phyloP scores from a whole-genome alignment of 2,329 filamentous ascomycete species.

The Colletotrichum scovillei region DNA sequence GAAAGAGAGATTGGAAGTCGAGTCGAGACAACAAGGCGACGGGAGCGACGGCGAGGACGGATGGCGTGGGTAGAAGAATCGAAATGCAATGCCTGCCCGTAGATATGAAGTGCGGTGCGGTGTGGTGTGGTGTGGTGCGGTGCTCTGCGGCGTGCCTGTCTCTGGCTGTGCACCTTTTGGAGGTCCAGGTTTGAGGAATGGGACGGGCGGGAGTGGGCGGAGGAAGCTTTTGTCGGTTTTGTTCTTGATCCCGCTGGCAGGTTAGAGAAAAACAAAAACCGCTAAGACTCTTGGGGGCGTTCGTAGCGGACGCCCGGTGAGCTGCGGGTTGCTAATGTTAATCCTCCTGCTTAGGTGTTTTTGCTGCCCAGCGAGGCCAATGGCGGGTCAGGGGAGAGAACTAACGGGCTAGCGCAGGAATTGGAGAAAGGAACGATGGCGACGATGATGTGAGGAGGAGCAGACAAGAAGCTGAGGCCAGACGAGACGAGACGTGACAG shows the following conservation, averaged over 20 bases:
- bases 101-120: too few relatives aligned
- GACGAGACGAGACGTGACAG: slow-evolving; percentile 14
- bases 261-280: slow-evolving; percentile 16
- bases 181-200: slow-evolving; percentile 5
- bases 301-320: slow-evolving; percentile 31
- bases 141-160: too few relatives aligned
- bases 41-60: background rate
- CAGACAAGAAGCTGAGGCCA: background rate
- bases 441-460: background rate
- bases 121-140: too few relatives aligned
- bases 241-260: slow-evolving; percentile 18
- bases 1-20: background rate
- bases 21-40: background rate
- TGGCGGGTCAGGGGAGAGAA: slow-evolving; percentile 28
- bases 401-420: slow-evolving; percentile 18
- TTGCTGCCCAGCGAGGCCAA: slow-evolving; percentile 21
- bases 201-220: slow-evolving; percentile 10
- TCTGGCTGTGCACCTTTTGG: background rate
- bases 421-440: background rate
- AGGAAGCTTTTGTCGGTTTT: slow-evolving; percentile 34
- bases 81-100: background rate
- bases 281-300: slow-evolving; percentile 18
- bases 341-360: slow-evolving; percentile 12
- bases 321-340: slow-evolving; percentile 31
- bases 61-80: slow-evolving; percentile 11